Percentiles rank a stretch among this genome's conserved stretches.
These are phyloP conservation scores for Didymosphaeria variabile DNA, from an alignment of 2,329 filamentous ascomycete species.

Conservation along the genomic window DNA sequence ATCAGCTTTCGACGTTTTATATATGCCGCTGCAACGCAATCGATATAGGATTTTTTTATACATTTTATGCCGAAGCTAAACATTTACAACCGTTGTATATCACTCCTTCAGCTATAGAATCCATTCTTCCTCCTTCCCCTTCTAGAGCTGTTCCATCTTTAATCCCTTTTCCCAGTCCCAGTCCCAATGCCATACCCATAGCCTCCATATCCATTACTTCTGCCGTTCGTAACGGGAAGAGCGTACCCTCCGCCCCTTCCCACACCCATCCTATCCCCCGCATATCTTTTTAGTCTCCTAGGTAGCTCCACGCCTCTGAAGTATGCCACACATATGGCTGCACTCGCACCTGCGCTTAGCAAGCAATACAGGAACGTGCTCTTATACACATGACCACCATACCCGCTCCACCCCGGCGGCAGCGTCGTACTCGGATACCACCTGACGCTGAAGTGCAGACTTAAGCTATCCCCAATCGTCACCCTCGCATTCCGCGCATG, in stretches of 20 bases:
- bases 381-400: conserved; percentile 61
- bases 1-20: too few relatives aligned
- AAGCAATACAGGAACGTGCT: conserved; percentile 61
- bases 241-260: conserved; percentile 44
- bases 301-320: conserved; percentile 63
- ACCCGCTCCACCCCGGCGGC: conserved; percentile 64
- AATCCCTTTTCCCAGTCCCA: conserved; percentile 56
- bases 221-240: conserved; percentile 38
- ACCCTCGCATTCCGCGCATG: conserved; percentile 67
- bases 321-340: conserved; percentile 63
- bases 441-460: conserved; percentile 79
- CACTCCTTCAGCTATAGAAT: too few relatives aligned
- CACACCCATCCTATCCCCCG: conserved; percentile 60
- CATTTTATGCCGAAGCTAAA: too few relatives aligned
- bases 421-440: conserved; percentile 84
- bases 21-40: too few relatives aligned
- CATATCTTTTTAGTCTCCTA: conserved; percentile 63
- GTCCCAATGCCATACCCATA: conserved; percentile 56
- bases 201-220: conserved; percentile 53
- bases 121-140: background rate
- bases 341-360: conserved; percentile 57
- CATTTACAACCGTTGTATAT: too few relatives aligned
- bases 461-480: conserved; percentile 86
- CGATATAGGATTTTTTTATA: too few relatives aligned
- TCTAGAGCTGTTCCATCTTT: background rate